phyloP scores from a whole-genome alignment of 2,329 filamentous ascomycete genomes.

The Verticillium nubilum region DNA sequence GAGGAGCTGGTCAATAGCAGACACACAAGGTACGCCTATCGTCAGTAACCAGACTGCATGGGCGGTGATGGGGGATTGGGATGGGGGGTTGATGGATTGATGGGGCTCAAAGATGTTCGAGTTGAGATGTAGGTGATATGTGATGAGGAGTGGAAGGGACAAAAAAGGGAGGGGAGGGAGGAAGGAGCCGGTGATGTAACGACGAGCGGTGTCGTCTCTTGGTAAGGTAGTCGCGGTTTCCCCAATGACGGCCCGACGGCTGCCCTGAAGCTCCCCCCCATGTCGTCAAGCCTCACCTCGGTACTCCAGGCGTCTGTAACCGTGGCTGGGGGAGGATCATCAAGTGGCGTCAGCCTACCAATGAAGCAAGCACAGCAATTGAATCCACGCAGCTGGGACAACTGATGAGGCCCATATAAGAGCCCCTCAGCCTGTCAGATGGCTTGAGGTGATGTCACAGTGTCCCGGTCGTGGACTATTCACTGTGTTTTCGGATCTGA shows the following conservation, averaged over 20 bases:
- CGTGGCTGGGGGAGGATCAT: not conserved
- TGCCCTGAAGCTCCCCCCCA: not conserved
- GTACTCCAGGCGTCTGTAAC: not conserved
- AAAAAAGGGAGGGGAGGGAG: not conserved
- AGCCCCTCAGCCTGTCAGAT: too few relatives aligned
- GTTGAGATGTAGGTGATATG: not conserved
- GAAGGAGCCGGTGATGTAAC: not conserved
- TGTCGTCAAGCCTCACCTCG: not conserved
- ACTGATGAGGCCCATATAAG: too few relatives aligned
- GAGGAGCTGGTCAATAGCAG: not conserved
- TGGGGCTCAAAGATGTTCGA: not conserved
- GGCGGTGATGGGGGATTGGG: not conserved
- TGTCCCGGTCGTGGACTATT: not conserved
- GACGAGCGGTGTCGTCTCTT: not conserved
- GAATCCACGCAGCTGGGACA: not conserved
- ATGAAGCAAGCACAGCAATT: not conserved
- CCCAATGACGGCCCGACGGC: not conserved
- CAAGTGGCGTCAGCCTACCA: not conserved
- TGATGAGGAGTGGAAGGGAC: not conserved
- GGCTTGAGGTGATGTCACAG: not conserved
- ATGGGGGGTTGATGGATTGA: not conserved
- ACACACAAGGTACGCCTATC: not conserved
- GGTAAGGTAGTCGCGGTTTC: not conserved
- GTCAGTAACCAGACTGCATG: constrained; percentile 2
- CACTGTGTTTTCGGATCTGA: not conserved